phyloP scores from a whole-genome alignment of 78 protist species.

The Monocercomonoides exilis region DNA sequence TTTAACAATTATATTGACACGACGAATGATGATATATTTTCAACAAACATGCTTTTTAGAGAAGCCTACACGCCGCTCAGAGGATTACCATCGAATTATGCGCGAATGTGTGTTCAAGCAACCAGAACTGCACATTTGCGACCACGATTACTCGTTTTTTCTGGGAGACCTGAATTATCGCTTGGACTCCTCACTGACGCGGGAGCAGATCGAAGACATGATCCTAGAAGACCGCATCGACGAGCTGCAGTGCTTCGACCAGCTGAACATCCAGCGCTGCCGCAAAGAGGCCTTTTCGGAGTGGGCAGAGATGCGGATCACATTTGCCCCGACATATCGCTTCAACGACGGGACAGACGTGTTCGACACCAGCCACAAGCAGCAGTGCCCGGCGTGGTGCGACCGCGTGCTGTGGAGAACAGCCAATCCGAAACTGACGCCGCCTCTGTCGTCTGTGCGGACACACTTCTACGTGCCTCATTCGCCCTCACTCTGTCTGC shows the following conservation, averaged over 20 bases:
- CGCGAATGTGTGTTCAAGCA: neutral
- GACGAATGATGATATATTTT: too few species aligned
- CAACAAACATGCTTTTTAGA: neutral
- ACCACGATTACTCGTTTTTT: neutral
- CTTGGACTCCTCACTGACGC: neutral
- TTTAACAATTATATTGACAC: too few species aligned
- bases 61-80: neutral
- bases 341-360: neutral
- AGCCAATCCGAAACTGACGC: neutral
- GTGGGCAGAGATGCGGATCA: neutral
- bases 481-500: neutral
- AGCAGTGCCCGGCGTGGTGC: neutral
- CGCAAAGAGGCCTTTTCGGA: neutral
- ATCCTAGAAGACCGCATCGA: neutral
- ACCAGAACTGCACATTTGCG: neutral
- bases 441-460: too few species aligned
- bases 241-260: neutral
- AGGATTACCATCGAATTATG: neutral
- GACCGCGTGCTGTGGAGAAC: slow-evolving; percentile 7
- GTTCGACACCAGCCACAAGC: slow-evolving; percentile 14
- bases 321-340: neutral
- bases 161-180: neutral
- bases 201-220: neutral
- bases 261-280: neutral
- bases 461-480: too few species aligned